phyloP scores from a whole-genome alignment of 768 basidiomycete genomes.

The Pulveroboletus sp. region DNA sequence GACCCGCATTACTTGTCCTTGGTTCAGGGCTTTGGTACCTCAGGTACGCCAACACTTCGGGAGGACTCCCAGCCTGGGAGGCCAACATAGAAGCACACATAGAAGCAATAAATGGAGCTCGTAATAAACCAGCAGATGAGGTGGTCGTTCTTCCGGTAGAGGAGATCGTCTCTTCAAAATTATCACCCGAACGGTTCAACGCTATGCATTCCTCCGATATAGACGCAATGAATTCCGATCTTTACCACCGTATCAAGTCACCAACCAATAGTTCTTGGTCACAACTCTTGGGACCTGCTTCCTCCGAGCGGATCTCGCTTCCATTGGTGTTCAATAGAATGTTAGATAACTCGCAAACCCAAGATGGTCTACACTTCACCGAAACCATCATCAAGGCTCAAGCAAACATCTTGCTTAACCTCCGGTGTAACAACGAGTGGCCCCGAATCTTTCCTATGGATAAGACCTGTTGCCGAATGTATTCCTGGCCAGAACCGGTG shows the following conservation, averaged over 20 bases:
- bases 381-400: slow-evolving; percentile 59
- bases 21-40: slow-evolving; percentile 91
- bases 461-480: slow-evolving; percentile 77
- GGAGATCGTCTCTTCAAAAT: slow-evolving; percentile 58
- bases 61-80: slow-evolving; percentile 78
- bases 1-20: slow-evolving; percentile 68
- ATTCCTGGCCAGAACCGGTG: slow-evolving; percentile 58
- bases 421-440: slow-evolving; percentile 71
- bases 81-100: slow-evolving; percentile 66
- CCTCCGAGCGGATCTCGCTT: slow-evolving; percentile 44
- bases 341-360: slow-evolving; percentile 66
- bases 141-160: slow-evolving; percentile 78
- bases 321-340: slow-evolving; percentile 80
- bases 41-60: slow-evolving; percentile 63
- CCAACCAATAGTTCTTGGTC: slow-evolving; percentile 27
- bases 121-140: slow-evolving; percentile 54
- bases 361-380: slow-evolving; percentile 82
- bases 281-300: slow-evolving; percentile 21
- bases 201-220: slow-evolving; percentile 77
- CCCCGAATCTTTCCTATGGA: slow-evolving; percentile 60
- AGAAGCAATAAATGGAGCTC: slow-evolving; percentile 37
- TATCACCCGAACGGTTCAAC: slow-evolving; percentile 56
- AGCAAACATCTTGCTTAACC: slow-evolving; percentile 72
- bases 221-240: slow-evolving; percentile 87
- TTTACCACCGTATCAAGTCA: slow-evolving; percentile 60